Percentiles rank a stretch among this genome's conserved stretches.
Conservation (phyloP, 1,284 basidiomycete species). For the Puccinia brachypodii region DNA sequence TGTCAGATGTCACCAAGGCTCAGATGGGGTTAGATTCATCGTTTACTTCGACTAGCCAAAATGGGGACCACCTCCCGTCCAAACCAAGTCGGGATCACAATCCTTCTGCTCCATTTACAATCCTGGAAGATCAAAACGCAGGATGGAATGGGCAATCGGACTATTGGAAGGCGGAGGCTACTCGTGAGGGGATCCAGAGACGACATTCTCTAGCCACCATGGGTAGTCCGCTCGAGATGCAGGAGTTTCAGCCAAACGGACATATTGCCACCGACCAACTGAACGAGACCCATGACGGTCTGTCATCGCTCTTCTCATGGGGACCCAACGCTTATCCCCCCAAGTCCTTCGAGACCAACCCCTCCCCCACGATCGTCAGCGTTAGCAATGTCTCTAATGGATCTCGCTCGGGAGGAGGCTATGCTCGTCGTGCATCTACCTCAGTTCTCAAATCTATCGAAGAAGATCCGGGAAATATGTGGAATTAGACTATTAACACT, state of each 20-base stretch:
- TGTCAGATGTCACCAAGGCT: constrained; percentile 3
- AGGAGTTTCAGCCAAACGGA: neutral
- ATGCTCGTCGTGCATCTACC: constrained; percentile 31
- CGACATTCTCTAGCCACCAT: constrained; percentile 31
- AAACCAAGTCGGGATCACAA: neutral
- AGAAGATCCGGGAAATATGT: constrained; percentile 30
- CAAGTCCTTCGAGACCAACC: neutral
- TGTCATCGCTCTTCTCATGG: neutral
- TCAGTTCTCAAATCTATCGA: constrained; percentile 36
- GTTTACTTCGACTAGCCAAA: neutral
- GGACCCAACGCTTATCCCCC: neutral
- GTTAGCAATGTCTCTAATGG: neutral
- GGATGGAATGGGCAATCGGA: neutral
- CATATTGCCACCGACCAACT: neutral
- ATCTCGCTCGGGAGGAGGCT: neutral
- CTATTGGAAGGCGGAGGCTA: neutral
- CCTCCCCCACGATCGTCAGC: neutral
- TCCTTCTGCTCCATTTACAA: neutral
- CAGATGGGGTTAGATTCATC: neutral
- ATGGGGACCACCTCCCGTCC: neutral
- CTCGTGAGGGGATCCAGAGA: constrained; percentile 31
- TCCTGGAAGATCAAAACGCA: neutral
- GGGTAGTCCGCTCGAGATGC: constrained; percentile 1
- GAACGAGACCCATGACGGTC: neutral
- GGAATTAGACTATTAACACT: neutral